Base-by-base conservation (phyloP, 2,329 filamentous ascomycete genomes). In the Stagonosporopsis cucurbitacearum region DNA sequence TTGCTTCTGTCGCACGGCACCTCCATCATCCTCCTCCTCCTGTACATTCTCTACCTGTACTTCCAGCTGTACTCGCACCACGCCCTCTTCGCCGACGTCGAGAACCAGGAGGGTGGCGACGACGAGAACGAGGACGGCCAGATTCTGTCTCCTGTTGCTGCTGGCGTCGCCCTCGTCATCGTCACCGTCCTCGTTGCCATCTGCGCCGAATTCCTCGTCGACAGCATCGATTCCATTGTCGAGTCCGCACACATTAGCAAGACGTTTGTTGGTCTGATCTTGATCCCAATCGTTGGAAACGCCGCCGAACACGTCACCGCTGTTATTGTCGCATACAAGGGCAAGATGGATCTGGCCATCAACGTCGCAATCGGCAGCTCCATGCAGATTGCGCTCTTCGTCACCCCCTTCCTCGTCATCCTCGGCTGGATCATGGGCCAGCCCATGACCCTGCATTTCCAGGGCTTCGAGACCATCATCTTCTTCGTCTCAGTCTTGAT, bases 391-490 rank as follows among this genome's bases (percentile, higher is more conserved):
- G 82, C 83, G 4, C 78, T 85, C 22, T 82, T 85, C 61, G 83
- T 84, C 40, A 85, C 82, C 2, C 83, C 83, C 6, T 82, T 83
- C 73, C 72, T 85, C 47, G 82, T 85, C 52, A 80, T 85, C 37
- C 77, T 84, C 9, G 83, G 83, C 46, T 84, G 82, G 82, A 79
- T 80, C 65, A 80, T 85, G 54, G 78, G 75, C 20, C 68, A 80
- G 60, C 75, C 78, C 42, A 84, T 84, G 82, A 81, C 88, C 25
- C 82, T 96, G 30, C 92, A 94, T 79, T 96, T 96, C 75, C 91
- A 91, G 57, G 83, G 92, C 44, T 96, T 96, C 75, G 91, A 96
- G 82, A 96, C 91, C 0, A 89, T 95, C 20, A 91, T 89, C 53
- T 84, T 96, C 68, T 96, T 96, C 75, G 86, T 94, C 47, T 90